Evolutionary conservation across 495 filamentous ascomycete species (phyloP).

Genomic region (Lichina pygmaea): DNA sequence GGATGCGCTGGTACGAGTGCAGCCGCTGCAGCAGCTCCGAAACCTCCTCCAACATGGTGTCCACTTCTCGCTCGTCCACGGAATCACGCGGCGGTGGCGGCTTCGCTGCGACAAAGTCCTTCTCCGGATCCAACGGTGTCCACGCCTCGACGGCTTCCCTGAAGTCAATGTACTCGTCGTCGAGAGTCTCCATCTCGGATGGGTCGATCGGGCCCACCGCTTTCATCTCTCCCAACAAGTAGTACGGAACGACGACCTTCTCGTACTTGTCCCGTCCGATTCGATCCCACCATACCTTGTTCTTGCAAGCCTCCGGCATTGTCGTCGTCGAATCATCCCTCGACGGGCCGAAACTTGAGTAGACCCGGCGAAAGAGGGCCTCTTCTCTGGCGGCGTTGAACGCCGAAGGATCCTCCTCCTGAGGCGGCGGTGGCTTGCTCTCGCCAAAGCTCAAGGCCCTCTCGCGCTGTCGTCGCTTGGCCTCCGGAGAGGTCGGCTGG

Average conservation of each 20-base stretch:
- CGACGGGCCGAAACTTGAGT: slow-evolving; percentile 67
- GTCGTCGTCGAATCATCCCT: slow-evolving; percentile 56
- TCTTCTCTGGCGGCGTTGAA: slow-evolving; percentile 37
- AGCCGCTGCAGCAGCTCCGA: slow-evolving; percentile 66
- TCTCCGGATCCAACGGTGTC: slow-evolving; percentile 15
- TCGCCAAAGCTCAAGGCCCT: slow-evolving; percentile 43
- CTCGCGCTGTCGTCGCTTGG: slow-evolving; percentile 41
- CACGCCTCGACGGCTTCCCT: slow-evolving; percentile 22
- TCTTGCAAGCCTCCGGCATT: slow-evolving; percentile 38
- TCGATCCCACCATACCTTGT: slow-evolving; percentile 69
- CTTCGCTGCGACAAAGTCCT: slow-evolving; percentile 7
- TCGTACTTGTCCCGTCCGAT: slow-evolving; percentile 33
- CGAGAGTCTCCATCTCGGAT: slow-evolving; percentile 19
- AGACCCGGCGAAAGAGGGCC: slow-evolving; percentile 52
- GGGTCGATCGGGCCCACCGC: slow-evolving; percentile 15
- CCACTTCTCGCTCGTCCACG: slow-evolving; percentile 29
- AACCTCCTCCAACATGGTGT: slow-evolving; percentile 53
- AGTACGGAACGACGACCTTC: slow-evolving; percentile 10
- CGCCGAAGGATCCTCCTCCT: slow-evolving; percentile 15
- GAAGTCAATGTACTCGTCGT: slow-evolving; percentile 11
- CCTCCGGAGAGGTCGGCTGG: slow-evolving; percentile 25
- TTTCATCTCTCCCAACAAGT: not conserved
- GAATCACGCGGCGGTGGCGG: slow-evolving; percentile 19
- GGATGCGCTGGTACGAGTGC: slow-evolving; percentile 63
- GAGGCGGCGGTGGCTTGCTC: slow-evolving; percentile 19